phyloP scores from a whole-genome alignment of 139 green algal genomes.

The Chlamydomonas sp. region DNA sequence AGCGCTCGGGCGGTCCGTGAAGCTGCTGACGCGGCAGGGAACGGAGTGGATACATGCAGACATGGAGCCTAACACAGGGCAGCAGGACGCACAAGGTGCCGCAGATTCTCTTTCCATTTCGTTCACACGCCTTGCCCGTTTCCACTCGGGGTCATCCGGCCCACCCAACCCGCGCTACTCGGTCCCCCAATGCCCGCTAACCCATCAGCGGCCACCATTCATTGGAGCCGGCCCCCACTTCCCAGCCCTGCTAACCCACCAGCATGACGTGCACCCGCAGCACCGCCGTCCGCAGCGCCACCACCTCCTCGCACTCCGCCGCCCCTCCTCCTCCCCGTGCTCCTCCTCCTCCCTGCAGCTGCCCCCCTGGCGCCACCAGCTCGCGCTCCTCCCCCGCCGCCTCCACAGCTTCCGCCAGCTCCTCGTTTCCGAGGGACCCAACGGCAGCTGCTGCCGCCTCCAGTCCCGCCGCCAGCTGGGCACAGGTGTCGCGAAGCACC shows the following conservation, averaged over 20 bases:
- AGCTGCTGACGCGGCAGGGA: too few relatives aligned
- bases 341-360: background rate
- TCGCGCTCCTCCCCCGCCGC: background rate
- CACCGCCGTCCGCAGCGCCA: background rate
- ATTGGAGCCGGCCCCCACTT: too few relatives aligned
- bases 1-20: too few relatives aligned
- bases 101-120: too few relatives aligned
- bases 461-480: conserved; percentile 19
- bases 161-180: too few relatives aligned
- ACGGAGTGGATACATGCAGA: too few relatives aligned
- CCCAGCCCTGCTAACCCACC: background rate
- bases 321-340: background rate
- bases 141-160: too few relatives aligned
- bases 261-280: conserved; percentile 9
- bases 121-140: too few relatives aligned
- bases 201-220: too few relatives aligned
- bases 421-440: background rate
- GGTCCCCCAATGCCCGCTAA: too few relatives aligned
- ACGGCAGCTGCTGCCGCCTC: conserved; percentile 6
- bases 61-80: too few relatives aligned
- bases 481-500: conserved; percentile 10
- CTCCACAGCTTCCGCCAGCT: conserved; percentile 1
- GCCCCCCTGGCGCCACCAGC: background rate
- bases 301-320: background rate
- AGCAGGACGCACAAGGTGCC: too few relatives aligned